A percentile compares a stretch with the other conserved stretches of the same genome.
phyloP scores from a whole-genome alignment of 1,284 basidiomycete species.

The Fereydounia khargensis region DNA sequence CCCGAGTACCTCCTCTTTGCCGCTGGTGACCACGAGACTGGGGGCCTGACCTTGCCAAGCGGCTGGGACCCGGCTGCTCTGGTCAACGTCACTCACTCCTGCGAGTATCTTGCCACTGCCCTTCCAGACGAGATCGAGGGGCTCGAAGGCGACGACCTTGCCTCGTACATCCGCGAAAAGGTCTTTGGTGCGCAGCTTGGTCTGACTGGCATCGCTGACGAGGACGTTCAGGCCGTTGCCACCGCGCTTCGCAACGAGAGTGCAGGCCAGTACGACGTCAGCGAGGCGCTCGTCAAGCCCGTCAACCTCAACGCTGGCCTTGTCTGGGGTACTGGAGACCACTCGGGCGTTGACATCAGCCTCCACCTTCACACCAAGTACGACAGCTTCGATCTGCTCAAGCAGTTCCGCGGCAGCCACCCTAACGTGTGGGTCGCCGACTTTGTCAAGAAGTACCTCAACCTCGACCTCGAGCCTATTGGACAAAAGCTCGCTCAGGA shows the following conservation, averaged over 20 bases:
- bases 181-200: conserved; percentile 32
- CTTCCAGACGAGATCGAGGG: too few relatives aligned
- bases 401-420: conserved; percentile 39
- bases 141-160: conserved; percentile 25
- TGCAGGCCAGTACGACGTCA: conserved; percentile 12
- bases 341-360: conserved; percentile 36
- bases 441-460: conserved; percentile 29
- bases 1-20: conserved; percentile 44
- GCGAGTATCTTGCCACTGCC: conserved; percentile 42
- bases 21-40: conserved; percentile 54
- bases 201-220: conserved; percentile 33
- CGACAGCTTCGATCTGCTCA: too few relatives aligned
- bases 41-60: conserved; percentile 48
- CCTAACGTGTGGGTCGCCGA: conserved; percentile 48
- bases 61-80: conserved; percentile 49
- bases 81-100: conserved; percentile 44
- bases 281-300: conserved; percentile 28
- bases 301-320: conserved; percentile 46
- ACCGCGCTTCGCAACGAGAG: conserved; percentile 19
- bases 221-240: conserved; percentile 28
- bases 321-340: conserved; percentile 39
- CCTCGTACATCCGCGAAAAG: conserved; percentile 32
- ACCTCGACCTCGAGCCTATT: conserved; percentile 30
- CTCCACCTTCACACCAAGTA: conserved; percentile 36
- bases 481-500: conserved; percentile 28